Evolutionary conservation across 495 filamentous ascomycete species (phyloP).

Genomic region (Hypoxylon lienhwacheense): DNA sequence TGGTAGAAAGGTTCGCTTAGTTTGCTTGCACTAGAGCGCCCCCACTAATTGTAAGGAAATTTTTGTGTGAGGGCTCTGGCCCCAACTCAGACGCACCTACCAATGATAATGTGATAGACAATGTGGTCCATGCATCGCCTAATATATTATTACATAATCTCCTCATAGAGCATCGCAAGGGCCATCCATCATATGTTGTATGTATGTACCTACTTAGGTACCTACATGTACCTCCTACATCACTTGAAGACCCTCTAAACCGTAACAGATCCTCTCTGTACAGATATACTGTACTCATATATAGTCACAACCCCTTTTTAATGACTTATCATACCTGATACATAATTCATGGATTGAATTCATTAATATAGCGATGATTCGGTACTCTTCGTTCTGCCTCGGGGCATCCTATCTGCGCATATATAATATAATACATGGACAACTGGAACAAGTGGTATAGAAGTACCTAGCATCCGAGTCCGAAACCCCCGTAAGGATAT

Average conservation of each 20-base stretch:
- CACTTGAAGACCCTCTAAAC: neutral
- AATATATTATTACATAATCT: too few species aligned
- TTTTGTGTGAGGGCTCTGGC: conserved; percentile 37
- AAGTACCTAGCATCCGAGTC: conserved; percentile 11
- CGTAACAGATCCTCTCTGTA: too few species aligned
- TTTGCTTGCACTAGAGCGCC: conserved; percentile 12
- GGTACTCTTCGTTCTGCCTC: conserved; percentile 31
- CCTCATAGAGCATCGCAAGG: too few species aligned
- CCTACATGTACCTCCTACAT: neutral
- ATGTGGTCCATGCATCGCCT: neutral
- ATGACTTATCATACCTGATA: neutral
- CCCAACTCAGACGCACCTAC: conserved; percentile 26
- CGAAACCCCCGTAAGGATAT: conserved; percentile 32
- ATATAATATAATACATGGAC: conserved; percentile 35
- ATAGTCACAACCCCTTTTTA: neutral
- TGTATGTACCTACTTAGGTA: neutral
- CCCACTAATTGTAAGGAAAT: conserved; percentile 13
- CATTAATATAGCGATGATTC: conserved; percentile 29
- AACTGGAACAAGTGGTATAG: conserved; percentile 6
- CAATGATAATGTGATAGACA: neutral
- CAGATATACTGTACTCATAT: too few species aligned
- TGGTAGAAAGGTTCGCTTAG: conserved; percentile 31
- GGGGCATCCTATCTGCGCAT: conserved; percentile 39
- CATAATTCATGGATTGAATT: neutral
- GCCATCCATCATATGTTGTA: too few species aligned